Base-by-base conservation (phyloP, 306 rosid species). In the Sindora glabra region DNA sequence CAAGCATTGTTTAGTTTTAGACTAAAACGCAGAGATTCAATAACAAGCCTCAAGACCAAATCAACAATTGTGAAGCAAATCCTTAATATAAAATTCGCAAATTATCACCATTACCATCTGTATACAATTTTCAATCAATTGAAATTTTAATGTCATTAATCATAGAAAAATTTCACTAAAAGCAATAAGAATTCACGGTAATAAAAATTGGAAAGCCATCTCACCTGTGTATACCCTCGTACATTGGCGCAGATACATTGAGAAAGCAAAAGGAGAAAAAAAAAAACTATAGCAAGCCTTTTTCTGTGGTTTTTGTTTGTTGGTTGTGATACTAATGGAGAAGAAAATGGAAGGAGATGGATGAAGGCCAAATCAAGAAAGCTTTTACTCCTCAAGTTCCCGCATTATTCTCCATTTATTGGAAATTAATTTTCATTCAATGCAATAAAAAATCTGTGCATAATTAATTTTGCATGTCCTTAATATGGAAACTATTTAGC, bases 181-280 rank as follows among this genome's bases (percentile, higher is more conserved):
- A 11, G 46, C 6, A 55, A 5, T 0, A 39, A 40, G 37, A 16
- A 39, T 23, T 24, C 2, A 24, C 4, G 15, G 2, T 22, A 12
- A 9, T 13, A 23, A 14, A 10, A n/a, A n/a, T n/a, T n/a, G 30
- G 19, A 29, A 57, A 23, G 49, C 34, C 45, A 68, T 21, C 24
- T 63, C 67, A 72, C 82, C 78, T 8, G 9, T 10, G 40, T 4
- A 2, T 8, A 10, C 62, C 22, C 29, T 27, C 22, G 44, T 42
- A 48, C 50, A 30, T 6, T 29, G 41, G 21, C 50, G 52, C 16
- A 44, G 36, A 3, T 24, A 42, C 19, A 14, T 60, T 65, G 48
- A 6, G 47, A 42, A 52, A 25, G 57, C 24, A 26, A 23, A 26
- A 34, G 49, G 36, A 65, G 33, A 55, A 55, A 8, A 18, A 24